phyloP scores from a whole-genome alignment of 345 rosid species.

The Eucalyptus decipiens region DNA sequence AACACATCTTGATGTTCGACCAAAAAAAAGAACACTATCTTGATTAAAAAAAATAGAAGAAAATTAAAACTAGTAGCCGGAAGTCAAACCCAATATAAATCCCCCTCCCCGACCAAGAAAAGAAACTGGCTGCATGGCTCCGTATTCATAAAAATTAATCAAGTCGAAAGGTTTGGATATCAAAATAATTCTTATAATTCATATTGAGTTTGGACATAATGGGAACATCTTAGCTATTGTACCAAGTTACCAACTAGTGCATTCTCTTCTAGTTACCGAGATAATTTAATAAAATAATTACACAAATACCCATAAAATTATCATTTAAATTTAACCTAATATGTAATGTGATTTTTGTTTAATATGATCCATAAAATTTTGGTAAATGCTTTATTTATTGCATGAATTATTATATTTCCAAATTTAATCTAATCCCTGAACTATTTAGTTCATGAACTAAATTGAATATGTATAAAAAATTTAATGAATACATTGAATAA shows the following conservation, averaged over 20 bases:
- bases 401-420: too few relatives aligned
- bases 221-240: background rate
- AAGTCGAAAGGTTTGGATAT: background rate
- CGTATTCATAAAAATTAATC: background rate
- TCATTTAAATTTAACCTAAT: rapidly evolving
- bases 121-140: background rate
- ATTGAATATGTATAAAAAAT: too few relatives aligned
- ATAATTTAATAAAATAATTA: too few relatives aligned
- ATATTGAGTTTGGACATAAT: background rate
- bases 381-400: too few relatives aligned
- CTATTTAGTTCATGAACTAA: too few relatives aligned
- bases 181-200: background rate
- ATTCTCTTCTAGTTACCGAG: background rate
- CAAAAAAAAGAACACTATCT: background rate
- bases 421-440: too few relatives aligned
- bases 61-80: background rate
- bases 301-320: too few relatives aligned
- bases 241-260: background rate
- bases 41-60: background rate
- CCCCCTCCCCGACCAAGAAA: background rate
- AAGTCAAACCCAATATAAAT: background rate
- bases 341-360: too few relatives aligned
- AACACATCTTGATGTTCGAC: background rate
- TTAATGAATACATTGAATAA: too few relatives aligned
- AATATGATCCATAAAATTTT: too few relatives aligned